phyloP scores from a whole-genome alignment of 2,329 filamentous ascomycete genomes.

The Scolecobasidium constrictum region DNA sequence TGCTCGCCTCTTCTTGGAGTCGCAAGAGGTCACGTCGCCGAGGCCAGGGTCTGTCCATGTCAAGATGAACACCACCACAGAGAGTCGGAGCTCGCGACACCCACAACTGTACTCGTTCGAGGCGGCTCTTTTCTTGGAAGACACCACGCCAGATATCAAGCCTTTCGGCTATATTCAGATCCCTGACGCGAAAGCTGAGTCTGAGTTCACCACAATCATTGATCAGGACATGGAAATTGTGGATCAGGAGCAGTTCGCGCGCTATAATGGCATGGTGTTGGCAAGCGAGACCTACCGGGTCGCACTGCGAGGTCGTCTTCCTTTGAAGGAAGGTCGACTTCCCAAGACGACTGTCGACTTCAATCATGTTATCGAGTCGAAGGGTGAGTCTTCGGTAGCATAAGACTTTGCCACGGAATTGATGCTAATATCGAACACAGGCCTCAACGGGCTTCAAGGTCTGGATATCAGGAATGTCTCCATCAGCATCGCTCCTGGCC shows the following conservation, averaged over 20 bases:
- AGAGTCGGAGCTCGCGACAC: slow-evolving; percentile 39
- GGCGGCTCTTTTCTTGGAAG: slow-evolving; percentile 37
- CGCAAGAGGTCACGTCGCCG: slow-evolving; percentile 41
- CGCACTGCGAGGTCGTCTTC: slow-evolving; percentile 40
- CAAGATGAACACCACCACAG: slow-evolving; percentile 36
- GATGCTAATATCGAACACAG: slow-evolving; percentile 24
- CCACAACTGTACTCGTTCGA: slow-evolving; percentile 44
- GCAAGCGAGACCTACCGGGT: slow-evolving; percentile 37
- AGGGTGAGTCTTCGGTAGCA: slow-evolving; percentile 27
- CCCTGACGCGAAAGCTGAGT: slow-evolving; percentile 32
- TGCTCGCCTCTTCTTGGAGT: slow-evolving; percentile 38
- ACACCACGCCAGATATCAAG: slow-evolving; percentile 18
- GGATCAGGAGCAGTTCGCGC: slow-evolving; percentile 34
- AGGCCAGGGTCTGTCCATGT: slow-evolving; percentile 37
- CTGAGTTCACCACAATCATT: slow-evolving; percentile 30
- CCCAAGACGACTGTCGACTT: slow-evolving; percentile 42
- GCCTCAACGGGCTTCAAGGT: slow-evolving; percentile 47
- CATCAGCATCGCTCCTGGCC: slow-evolving; percentile 28
- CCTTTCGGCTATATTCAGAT: slow-evolving; percentile 36
- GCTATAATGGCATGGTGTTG: slow-evolving; percentile 39
- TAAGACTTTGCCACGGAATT: neutral
- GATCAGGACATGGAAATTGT: slow-evolving; percentile 34
- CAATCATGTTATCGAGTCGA: slow-evolving; percentile 46
- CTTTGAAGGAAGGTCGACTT: slow-evolving; percentile 39
- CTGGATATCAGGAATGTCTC: slow-evolving; percentile 40